These are phyloP conservation scores for Spirogloea muscicola DNA, from an alignment of 139 green algal species.

Conservation along the genomic window DNA sequence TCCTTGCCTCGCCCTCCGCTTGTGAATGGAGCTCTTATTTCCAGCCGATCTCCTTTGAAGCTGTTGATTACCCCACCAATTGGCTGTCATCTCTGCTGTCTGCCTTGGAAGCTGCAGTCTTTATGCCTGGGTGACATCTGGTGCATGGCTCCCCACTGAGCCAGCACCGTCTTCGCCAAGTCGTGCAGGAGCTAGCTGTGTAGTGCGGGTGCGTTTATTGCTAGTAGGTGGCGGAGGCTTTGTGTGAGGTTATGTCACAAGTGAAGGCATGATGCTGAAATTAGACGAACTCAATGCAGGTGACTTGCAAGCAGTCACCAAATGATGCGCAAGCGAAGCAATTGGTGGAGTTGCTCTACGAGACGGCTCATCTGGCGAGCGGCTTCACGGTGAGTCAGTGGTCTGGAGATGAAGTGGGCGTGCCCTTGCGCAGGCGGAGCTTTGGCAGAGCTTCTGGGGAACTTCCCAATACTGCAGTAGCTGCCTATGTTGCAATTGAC, in stretches of 20 bases:
- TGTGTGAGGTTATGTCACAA: background rate
- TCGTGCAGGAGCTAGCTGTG: no score
- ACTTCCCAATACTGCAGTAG: no score
- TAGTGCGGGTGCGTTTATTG: no score
- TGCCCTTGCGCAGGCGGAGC: no score
- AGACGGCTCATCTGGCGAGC: slow-evolving; percentile 80
- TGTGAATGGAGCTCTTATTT: background rate
- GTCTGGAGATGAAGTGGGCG: background rate
- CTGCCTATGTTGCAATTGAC: no score
- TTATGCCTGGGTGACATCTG: background rate
- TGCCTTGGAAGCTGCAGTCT: background rate
- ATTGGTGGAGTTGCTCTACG: slow-evolving; percentile 77
- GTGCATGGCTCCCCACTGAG: background rate
- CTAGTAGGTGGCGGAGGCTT: background rate
- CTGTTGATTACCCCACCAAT: background rate
- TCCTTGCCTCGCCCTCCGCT: background rate
- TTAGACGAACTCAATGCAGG: background rate
- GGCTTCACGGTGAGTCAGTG: slow-evolving; percentile 48
- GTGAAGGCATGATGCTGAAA: background rate
- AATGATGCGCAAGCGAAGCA: slow-evolving; percentile 48
- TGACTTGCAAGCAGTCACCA: slow-evolving; percentile 9
- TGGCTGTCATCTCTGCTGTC: background rate
- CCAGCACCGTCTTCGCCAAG: no score
- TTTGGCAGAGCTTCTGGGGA: no score
- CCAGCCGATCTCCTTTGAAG: background rate